Conservation (phyloP, 805 yeast genomes). For the Starmerella floris region DNA sequence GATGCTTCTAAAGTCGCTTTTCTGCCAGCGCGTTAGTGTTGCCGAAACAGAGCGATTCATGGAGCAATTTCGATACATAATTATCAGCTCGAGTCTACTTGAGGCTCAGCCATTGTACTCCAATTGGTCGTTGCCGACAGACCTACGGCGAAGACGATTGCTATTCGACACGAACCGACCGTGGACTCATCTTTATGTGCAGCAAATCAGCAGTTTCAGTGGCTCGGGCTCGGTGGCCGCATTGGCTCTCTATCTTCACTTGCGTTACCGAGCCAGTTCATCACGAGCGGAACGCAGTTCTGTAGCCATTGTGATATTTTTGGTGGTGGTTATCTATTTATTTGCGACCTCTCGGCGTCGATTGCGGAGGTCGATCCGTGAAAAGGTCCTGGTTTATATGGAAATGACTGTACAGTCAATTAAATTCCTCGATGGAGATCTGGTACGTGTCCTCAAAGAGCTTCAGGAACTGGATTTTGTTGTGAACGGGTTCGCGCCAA, state of each 20-base stretch:
- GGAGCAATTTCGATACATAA: constrained; percentile 40
- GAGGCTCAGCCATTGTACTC: constrained; percentile 30
- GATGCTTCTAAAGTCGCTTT: constrained; percentile 18
- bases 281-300: constrained; percentile 5
- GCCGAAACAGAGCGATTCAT: constrained; percentile 29
- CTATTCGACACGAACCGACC: constrained; percentile 16
- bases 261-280: constrained; percentile 13
- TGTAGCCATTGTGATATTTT: constrained; percentile 21
- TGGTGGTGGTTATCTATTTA: constrained; percentile 23
- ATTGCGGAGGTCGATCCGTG: constrained; percentile 23
- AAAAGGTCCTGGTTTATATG: constrained; percentile 22
- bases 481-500: constrained; percentile 17
- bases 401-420: constrained; percentile 19
- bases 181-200: constrained; percentile 10
- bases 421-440: constrained; percentile 24
- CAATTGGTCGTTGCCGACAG: constrained; percentile 13
- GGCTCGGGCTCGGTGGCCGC: constrained; percentile 29
- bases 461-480: constrained; percentile 26
- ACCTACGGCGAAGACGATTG: constrained; percentile 15
- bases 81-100: constrained; percentile 38
- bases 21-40: constrained; percentile 19
- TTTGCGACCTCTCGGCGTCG: constrained; percentile 28
- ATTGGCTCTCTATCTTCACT: constrained; percentile 25
- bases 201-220: constrained; percentile 23
- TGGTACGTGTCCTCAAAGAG: constrained; percentile 20